Evolutionary conservation across 2,329 filamentous ascomycete genomes (phyloP), one percentile per base, ranked within the genome.

Genomic region (Fusarium oligoseptatum): DNA sequence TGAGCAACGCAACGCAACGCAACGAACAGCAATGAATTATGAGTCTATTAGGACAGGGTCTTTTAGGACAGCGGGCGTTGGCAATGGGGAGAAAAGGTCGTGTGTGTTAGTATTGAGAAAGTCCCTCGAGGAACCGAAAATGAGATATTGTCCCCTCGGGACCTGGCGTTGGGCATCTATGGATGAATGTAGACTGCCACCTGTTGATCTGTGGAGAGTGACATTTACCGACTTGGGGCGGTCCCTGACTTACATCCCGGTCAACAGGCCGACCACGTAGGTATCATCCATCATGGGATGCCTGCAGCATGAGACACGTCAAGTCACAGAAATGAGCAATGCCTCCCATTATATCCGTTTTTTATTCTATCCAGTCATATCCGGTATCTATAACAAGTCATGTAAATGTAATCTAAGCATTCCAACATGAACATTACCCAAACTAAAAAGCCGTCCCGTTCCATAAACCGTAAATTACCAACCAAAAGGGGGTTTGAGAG

Each of bases 11-110:
- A 34, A 27, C 20, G 24, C 24, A 27, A 27, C 24, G 27, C 34
- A 50, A 62, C 10, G 60, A 63, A 52, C 20, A n/a, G 34, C 20
- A 7, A 63, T 10, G 60, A 52, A 34, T 52, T 12, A 63, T 63
- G 60, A 52, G 60, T 50, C 60, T 50, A 50, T 62, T 48, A 61
- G 41, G 58, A 27, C 41, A 10, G 9, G 14, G 58, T 61, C 58
- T 64, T 27, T 39, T 37, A 56, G 36, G 62, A 58, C 50, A 64
- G 45, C 32, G 37, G 45, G 62, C 36, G 37, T 64, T 50, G 39
- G 27, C 14, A 61, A 24, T 17, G 10, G 43, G 6, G 39, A 29
- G 39, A 60, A 22, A 39, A 39, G 15, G 15, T 17, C 34, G 11
- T 29, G 4, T 60, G 10, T n/a, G 22, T 3, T 43, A 17, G 4